A percentile compares a stretch with the other conserved stretches of the same genome.
Evolutionary conservation across 345 rosid genomes (phyloP).

Genomic region (Anacardium occidentale): DNA sequence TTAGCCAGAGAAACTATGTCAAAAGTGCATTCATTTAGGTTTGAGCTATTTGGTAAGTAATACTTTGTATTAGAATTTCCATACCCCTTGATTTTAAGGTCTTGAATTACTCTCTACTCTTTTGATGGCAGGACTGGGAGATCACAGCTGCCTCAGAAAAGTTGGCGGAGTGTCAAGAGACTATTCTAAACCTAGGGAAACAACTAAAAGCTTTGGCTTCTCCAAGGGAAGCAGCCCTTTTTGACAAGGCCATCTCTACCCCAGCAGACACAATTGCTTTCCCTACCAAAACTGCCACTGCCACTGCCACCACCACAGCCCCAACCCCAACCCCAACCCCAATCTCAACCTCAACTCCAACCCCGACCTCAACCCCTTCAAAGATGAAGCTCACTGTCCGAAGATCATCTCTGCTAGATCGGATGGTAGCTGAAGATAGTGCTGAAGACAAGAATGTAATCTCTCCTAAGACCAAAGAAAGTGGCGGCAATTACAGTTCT

Average conservation of each 20-base stretch:
- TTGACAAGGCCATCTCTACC: conserved; percentile 49
- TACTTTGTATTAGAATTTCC: neutral
- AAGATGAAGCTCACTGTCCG: conserved; percentile 44
- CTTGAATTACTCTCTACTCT: neutral
- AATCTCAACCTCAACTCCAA: too few relatives aligned
- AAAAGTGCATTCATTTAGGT: neutral
- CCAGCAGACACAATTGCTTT: conserved; percentile 22
- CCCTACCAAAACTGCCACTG: conserved; percentile 9
- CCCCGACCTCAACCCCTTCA: conserved; percentile 26
- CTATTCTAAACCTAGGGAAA: conserved; percentile 80
- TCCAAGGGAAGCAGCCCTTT: conserved; percentile 54
- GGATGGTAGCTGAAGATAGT: conserved; percentile 80
- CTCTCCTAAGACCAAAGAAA: conserved; percentile 24
- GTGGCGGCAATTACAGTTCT: conserved; percentile 17
- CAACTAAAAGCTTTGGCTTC: conserved; percentile 79
- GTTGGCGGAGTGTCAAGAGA: conserved; percentile 91
- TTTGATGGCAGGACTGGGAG: conserved; percentile 67
- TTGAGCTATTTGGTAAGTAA: neutral
- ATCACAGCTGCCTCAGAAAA: conserved; percentile 89
- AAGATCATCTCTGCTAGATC: conserved; percentile 77
- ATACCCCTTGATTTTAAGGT: neutral
- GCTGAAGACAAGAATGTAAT: conserved; percentile 18
- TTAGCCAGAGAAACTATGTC: neutral
- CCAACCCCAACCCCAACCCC: conserved; percentile 12
- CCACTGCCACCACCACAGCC: neutral